A percentile compares a stretch with the other conserved stretches of the same genome.
Conservation (phyloP, 768 basidiomycete species). For the Imleria badia region DNA sequence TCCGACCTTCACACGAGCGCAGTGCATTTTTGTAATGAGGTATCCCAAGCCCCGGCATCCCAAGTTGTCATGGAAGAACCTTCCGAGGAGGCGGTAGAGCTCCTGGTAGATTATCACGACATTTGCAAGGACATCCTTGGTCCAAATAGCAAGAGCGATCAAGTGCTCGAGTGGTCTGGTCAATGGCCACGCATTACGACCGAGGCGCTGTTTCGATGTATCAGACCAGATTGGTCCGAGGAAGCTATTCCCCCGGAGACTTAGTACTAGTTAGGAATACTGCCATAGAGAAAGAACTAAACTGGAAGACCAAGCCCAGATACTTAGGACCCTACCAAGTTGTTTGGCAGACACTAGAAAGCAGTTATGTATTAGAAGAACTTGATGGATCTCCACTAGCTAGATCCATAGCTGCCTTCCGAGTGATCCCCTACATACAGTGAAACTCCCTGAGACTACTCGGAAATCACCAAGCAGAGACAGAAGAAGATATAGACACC, state of each 20-base stretch:
- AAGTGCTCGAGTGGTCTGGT: slow-evolving; percentile 14
- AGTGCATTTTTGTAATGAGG: not conserved
- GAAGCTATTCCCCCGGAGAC: too few species aligned
- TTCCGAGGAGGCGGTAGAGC: not conserved
- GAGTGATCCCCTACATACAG: not conserved
- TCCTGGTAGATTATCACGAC: not conserved
- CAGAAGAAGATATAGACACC: too few species aligned
- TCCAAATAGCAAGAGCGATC: slow-evolving; percentile 15
- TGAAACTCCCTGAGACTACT: too few species aligned
- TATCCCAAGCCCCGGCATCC: not conserved
- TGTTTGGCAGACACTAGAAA: not conserved
- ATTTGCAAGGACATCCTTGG: not conserved
- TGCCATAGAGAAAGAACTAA: not conserved
- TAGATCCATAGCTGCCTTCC: not conserved
- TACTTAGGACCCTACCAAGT: not conserved
- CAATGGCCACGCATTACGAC: slow-evolving; percentile 40
- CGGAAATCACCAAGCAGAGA: too few species aligned
- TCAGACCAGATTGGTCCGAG: too few species aligned
- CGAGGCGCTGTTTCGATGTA: slow-evolving; percentile 22
- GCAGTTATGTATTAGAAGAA: not conserved
- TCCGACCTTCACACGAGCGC: not conserved
- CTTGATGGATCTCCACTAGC: not conserved
- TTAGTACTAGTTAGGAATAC: too few species aligned
- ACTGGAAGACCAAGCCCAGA: not conserved
- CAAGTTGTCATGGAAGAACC: not conserved